Conservation (phyloP, 1,284 basidiomycete genomes). For the Cutaneotrichosporon mucoides region DNA sequence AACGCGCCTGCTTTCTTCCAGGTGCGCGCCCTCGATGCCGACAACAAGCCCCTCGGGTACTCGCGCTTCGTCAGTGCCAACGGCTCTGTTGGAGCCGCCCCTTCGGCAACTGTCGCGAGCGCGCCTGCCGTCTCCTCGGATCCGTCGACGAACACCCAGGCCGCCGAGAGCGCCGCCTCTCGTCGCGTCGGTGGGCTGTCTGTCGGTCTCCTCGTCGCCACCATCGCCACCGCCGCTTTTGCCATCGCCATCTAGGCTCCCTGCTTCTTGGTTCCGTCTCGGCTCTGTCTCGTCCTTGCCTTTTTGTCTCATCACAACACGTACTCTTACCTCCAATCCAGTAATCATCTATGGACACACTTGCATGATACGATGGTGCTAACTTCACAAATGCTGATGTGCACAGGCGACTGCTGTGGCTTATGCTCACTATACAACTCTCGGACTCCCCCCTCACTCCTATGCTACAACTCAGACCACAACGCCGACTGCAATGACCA, state of each 20-base stretch:
- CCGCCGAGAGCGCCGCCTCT: background rate
- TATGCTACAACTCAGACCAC: too few relatives aligned
- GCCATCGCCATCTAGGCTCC: background rate
- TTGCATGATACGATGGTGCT: background rate
- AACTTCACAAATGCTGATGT: too few relatives aligned
- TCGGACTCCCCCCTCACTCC: too few relatives aligned
- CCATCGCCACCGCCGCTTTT: background rate
- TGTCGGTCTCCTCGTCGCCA: background rate
- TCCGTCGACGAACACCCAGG: background rate
- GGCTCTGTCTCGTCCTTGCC: too few relatives aligned
- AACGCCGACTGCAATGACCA: too few relatives aligned
- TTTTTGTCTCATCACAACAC: too few relatives aligned
- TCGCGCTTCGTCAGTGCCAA: background rate
- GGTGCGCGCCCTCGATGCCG: background rate
- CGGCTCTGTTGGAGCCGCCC: background rate
- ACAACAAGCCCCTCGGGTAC: background rate
- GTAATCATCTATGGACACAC: background rate
- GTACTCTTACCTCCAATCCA: background rate
- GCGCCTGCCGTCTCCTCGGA: background rate
- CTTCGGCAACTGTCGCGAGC: background rate
- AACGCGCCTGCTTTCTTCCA: background rate
- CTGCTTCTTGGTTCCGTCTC: too few relatives aligned
- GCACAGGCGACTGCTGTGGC: too few relatives aligned
- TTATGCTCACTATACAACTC: too few relatives aligned
- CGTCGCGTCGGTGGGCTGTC: too few relatives aligned